These are phyloP conservation scores for Annulohypoxylon moriforme DNA, from an alignment of 495 filamentous ascomycete species.

Conservation along the genomic window DNA sequence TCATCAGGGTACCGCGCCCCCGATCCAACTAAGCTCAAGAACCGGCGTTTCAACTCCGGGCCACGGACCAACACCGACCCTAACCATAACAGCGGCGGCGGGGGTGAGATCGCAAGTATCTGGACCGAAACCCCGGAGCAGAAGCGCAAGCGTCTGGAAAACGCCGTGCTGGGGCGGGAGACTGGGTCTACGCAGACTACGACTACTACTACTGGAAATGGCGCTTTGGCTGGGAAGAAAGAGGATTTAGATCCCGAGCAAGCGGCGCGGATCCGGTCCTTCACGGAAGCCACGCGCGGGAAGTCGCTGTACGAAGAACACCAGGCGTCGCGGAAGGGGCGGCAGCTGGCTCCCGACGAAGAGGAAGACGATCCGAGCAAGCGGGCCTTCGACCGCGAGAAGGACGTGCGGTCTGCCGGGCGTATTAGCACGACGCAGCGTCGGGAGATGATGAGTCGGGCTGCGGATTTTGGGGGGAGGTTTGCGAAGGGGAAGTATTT, in stretches of 20 bases:
- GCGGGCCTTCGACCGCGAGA: conserved; percentile 90
- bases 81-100: conserved; percentile 55
- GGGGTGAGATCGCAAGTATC: conserved; percentile 66
- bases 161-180: conserved; percentile 84
- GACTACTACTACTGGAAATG: background rate
- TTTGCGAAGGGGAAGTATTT: conserved; percentile 85
- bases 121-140: conserved; percentile 96
- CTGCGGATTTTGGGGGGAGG: conserved; percentile 82
- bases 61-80: conserved; percentile 41
- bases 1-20: conserved; percentile 69
- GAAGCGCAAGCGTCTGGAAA: conserved; percentile 80
- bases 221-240: too few species aligned
- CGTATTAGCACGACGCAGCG: conserved; percentile 79
- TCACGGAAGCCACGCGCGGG: conserved; percentile 65
- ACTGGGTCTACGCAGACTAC: too few species aligned
- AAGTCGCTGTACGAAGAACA: conserved; percentile 74
- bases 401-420: conserved; percentile 85
- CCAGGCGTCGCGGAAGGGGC: conserved; percentile 48
- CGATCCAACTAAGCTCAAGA: conserved; percentile 85
- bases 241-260: conserved; percentile 57
- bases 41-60: conserved; percentile 85
- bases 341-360: conserved; percentile 50
- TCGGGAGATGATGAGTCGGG: conserved; percentile 81
- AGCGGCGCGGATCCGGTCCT: conserved; percentile 48
- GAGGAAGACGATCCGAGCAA: conserved; percentile 92